phyloP scores from a whole-genome alignment of 2,329 filamentous ascomycete species.

The Camillea tinctor region DNA sequence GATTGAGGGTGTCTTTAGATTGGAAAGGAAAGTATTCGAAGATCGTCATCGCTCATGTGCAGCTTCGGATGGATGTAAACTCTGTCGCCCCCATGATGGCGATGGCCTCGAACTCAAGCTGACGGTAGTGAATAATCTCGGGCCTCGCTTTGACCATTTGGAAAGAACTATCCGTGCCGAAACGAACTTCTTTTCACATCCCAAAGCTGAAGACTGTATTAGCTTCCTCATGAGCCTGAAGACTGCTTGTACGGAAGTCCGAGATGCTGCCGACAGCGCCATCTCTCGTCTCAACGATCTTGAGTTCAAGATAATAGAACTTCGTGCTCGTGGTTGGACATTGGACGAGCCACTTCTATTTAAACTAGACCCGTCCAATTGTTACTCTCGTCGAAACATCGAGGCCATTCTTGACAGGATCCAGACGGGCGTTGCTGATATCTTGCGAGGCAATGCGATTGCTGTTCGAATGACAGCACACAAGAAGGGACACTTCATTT shows the following conservation, averaged over 20 bases:
- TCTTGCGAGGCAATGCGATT: slow-evolving; percentile 46
- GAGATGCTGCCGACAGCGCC: slow-evolving; percentile 42
- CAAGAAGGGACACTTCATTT: slow-evolving; percentile 52
- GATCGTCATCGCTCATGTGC: slow-evolving; percentile 38
- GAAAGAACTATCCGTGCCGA: slow-evolving; percentile 42
- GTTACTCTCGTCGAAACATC: slow-evolving; percentile 44
- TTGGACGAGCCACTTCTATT: slow-evolving; percentile 47
- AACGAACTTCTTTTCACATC: slow-evolving; percentile 45
- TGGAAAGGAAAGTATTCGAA: slow-evolving; percentile 41
- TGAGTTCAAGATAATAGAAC: slow-evolving; percentile 46
- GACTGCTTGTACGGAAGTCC: slow-evolving; percentile 34
- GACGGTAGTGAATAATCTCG: slow-evolving; percentile 49
- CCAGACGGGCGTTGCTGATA: slow-evolving; percentile 49
- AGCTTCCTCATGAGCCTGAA: slow-evolving; percentile 44
- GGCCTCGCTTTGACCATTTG: slow-evolving; percentile 46
- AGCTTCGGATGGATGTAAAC: slow-evolving; percentile 36
- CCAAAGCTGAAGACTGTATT: slow-evolving; percentile 42
- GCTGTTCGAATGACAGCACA: slow-evolving; percentile 47
- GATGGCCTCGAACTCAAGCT: slow-evolving; percentile 47
- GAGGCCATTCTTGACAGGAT: slow-evolving; percentile 51
- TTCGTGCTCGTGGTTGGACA: slow-evolving; percentile 46
- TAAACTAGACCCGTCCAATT: slow-evolving; percentile 40
- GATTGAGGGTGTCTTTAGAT: slow-evolving; percentile 41
- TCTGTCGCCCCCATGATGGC: slow-evolving; percentile 41
- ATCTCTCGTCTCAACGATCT: slow-evolving; percentile 46